Conservation (phyloP, 257 asterid genomes). For the Jaltomata sinuosa region DNA sequence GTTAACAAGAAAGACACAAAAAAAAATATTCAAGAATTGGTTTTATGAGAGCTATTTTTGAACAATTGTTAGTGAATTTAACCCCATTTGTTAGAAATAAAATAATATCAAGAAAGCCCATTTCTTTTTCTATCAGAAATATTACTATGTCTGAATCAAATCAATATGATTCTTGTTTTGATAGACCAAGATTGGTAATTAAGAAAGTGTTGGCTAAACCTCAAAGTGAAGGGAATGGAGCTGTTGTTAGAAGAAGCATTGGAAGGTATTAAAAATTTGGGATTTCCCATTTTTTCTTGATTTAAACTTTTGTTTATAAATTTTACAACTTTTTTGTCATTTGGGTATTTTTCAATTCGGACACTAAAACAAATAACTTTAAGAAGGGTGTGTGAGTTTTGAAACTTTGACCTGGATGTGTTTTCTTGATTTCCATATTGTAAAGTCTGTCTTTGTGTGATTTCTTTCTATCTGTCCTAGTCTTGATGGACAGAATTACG, state of each 20-base stretch:
- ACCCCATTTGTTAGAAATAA: background rate
- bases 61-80: constrained; percentile 12
- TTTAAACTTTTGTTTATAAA: background rate
- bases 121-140: constrained; percentile 1
- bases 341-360: background rate
- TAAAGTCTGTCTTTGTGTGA: background rate
- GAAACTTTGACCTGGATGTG: background rate
- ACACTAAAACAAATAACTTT: background rate
- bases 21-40: background rate
- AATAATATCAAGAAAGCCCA: background rate
- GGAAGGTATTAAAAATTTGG: constrained; percentile 46
- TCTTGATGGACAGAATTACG: too few species aligned
- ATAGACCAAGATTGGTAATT: constrained; percentile 59
- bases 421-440: background rate
- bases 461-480: too few species aligned
- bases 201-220: constrained; percentile 55
- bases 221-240: constrained; percentile 80
- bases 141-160: constrained; percentile 44
- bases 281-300: background rate
- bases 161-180: constrained; percentile 26
- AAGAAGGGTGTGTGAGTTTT: background rate
- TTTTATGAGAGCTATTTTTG: constrained; percentile 29
- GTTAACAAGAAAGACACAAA: background rate
- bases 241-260: constrained; percentile 78
- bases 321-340: background rate